phyloP scores from a whole-genome alignment of 805 yeast species.

The Nakazawaea molendinolei region DNA sequence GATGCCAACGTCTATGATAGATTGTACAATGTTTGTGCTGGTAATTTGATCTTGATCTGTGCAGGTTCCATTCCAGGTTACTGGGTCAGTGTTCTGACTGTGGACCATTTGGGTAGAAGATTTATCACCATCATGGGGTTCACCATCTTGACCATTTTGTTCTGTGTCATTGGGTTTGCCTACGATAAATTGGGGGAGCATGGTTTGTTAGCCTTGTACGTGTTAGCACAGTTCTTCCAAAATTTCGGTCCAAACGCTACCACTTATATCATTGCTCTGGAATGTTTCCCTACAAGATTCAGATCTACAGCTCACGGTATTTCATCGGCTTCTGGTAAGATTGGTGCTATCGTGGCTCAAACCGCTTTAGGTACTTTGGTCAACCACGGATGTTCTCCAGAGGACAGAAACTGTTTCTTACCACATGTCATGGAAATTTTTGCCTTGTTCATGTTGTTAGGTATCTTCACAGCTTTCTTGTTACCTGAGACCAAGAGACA shows the following conservation, averaged over 20 bases:
- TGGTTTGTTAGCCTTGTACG: conserved; percentile 50
- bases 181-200: conserved; percentile 41
- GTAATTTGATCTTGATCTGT: conserved; percentile 50
- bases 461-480: conserved; percentile 50
- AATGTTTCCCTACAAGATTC: conserved; percentile 57
- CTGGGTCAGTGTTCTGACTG: conserved; percentile 48
- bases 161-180: conserved; percentile 54
- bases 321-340: conserved; percentile 60
- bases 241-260: conserved; percentile 64
- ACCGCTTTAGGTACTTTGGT: conserved; percentile 69
- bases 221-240: conserved; percentile 56
- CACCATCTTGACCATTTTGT: conserved; percentile 45
- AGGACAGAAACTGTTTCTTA: conserved; percentile 58
- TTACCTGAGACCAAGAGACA: conserved; percentile 78
- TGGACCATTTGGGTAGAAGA: conserved; percentile 55
- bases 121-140: conserved; percentile 51
- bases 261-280: conserved; percentile 59
- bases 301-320: conserved; percentile 65
- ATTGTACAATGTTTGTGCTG: conserved; percentile 39
- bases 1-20: conserved; percentile 34
- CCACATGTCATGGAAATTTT: conserved; percentile 82
- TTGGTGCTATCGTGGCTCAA: conserved; percentile 61
- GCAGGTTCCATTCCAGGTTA: conserved; percentile 61
- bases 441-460: conserved; percentile 75
- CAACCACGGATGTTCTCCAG: conserved; percentile 58